Conservation (phyloP, 2,329 filamentous ascomycete genomes). For the Chaetomium sp. region DNA sequence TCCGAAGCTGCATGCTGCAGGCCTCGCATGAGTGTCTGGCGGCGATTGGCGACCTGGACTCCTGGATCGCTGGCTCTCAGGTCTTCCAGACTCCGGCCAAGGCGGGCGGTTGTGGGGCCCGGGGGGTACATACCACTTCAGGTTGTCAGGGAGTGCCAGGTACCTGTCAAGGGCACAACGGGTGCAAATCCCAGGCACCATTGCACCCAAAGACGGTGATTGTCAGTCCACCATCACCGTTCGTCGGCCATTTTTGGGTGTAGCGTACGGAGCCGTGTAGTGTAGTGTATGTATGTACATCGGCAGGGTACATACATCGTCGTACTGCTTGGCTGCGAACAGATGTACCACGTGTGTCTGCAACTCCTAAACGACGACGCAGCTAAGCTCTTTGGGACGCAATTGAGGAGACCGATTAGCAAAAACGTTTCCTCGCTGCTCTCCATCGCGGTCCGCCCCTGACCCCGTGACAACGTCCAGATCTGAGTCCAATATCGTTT, state of each 20-base stretch:
- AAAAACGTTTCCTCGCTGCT: neutral
- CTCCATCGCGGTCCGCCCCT: slow-evolving; percentile 1
- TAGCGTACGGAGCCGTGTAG: neutral
- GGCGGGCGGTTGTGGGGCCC: neutral
- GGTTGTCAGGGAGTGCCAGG: neutral
- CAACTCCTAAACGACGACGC: neutral
- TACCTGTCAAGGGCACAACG: slow-evolving; percentile 2
- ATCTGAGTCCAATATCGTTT: slow-evolving; percentile 11
- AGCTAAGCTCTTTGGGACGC: slow-evolving; percentile 7
- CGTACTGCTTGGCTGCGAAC: neutral
- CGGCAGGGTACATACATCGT: neutral
- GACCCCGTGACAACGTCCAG: slow-evolving; percentile 12
- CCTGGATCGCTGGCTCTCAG: slow-evolving; percentile 5
- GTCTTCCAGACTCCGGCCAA: slow-evolving; percentile 10
- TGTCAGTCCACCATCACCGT: slow-evolving; percentile 7
- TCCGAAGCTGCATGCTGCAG: slow-evolving; percentile 21
- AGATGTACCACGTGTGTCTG: neutral
- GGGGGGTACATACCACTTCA: neutral
- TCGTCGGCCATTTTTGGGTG: neutral
- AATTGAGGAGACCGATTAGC: neutral
- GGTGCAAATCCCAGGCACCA: slow-evolving; percentile 5
- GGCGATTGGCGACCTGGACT: slow-evolving; percentile 14
- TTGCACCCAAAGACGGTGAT: neutral
- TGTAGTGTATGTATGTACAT: neutral
- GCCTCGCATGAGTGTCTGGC: slow-evolving; percentile 18